A percentile compares a stretch with the other conserved stretches of the same genome.
phyloP scores from a whole-genome alignment of 306 rosid genomes.

The Castanea mollissima region DNA sequence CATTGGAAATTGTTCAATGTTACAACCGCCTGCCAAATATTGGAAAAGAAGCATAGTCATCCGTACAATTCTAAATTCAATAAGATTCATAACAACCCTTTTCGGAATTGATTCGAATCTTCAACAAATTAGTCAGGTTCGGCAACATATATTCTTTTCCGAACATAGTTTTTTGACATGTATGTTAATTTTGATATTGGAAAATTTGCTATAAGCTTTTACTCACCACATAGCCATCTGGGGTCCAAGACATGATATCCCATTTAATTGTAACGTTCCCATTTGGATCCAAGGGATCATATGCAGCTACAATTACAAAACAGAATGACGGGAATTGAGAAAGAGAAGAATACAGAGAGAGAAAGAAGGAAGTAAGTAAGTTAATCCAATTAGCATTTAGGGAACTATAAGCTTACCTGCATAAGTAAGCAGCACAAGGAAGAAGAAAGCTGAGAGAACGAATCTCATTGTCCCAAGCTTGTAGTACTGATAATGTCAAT shows the following conservation, averaged over 20 bases:
- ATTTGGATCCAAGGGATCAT: constrained; percentile 93
- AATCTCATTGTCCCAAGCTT: constrained; percentile 46
- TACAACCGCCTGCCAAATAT: constrained; percentile 54
- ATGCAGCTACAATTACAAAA: constrained; percentile 50
- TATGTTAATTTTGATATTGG: no score
- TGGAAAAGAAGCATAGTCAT: neutral
- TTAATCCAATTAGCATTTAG: neutral
- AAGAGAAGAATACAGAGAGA: neutral
- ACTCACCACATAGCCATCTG: constrained; percentile 92
- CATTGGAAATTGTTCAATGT: constrained; percentile 82
- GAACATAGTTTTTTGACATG: no score
- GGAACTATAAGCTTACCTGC: constrained; percentile 45
- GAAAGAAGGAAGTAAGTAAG: neutral
- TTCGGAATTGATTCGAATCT: no score
- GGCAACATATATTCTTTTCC: no score
- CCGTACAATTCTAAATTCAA: neutral
- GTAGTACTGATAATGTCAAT: neutral
- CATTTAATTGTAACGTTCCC: constrained; percentile 87
- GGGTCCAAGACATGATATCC: constrained; percentile 93
- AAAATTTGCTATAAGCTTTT: neutral
- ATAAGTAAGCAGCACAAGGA: constrained; percentile 45
- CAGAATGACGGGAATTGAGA: neutral
- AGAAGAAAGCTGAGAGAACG: constrained; percentile 39
- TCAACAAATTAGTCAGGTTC: no score
- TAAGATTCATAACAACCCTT: neutral